These are phyloP conservation scores for Phyllosticta citriasiana DNA, from an alignment of 2,329 filamentous ascomycete genomes.

Conservation along the genomic window DNA sequence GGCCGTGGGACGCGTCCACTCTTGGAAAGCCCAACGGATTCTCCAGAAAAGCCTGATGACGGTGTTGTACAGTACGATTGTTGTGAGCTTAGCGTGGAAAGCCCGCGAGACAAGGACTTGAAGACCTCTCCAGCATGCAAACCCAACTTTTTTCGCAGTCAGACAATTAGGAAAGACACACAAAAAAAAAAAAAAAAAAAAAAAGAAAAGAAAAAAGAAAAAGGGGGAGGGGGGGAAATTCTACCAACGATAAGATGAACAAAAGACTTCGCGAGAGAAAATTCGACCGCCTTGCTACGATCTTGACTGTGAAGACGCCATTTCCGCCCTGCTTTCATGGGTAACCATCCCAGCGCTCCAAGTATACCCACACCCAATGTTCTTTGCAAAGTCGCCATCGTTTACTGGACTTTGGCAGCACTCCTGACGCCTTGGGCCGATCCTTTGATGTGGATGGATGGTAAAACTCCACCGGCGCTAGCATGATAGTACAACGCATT, in stretches of 20 bases:
- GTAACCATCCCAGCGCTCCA: neutral
- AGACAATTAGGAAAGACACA: neutral
- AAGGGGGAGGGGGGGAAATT: neutral
- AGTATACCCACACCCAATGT: neutral
- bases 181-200: neutral
- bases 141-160: constrained; percentile 7
- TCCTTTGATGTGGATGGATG: constrained; percentile 6
- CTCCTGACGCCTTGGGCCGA: constrained; percentile 9
- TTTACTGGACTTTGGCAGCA: constrained; percentile 19
- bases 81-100: constrained; percentile 4
- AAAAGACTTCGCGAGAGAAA: neutral
- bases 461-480: constrained; percentile 9
- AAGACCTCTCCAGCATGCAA: neutral
- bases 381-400: constrained; percentile 17
- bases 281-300: neutral
- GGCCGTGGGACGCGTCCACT: neutral
- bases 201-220: neutral
- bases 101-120: constrained; percentile 4
- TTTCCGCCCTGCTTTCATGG: neutral
- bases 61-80: constrained; percentile 5
- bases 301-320: neutral
- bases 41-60: neutral
- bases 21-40: neutral
- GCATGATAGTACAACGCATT: constrained; percentile 12
- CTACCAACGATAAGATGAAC: neutral